phyloP scores from a whole-genome alignment of 2,329 filamentous ascomycete genomes.

The Beauveria asiatica region DNA sequence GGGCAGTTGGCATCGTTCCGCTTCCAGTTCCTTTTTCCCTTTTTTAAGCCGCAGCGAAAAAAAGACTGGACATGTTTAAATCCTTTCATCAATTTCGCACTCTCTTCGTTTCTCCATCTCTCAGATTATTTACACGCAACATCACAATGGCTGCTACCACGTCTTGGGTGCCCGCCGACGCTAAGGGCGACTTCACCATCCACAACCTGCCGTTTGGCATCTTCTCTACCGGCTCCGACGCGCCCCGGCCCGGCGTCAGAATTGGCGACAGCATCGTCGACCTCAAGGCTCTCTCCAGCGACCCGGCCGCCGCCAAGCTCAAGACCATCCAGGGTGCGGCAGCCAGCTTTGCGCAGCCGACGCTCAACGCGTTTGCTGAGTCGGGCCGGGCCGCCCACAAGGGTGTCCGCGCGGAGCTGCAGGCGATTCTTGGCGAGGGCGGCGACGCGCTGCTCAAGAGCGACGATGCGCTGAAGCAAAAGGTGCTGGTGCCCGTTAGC shows the following conservation, averaged over 20 bases:
- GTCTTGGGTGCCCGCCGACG: constrained; percentile 13
- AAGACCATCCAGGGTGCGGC: constrained; percentile 26
- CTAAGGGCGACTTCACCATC: constrained; percentile 47
- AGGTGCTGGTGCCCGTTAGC: constrained; percentile 21
- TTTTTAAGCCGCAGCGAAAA: neutral
- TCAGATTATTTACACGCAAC: neutral
- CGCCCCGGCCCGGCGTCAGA: constrained; percentile 54
- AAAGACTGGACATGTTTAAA: neutral
- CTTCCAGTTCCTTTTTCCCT: neutral
- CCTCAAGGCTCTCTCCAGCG: constrained; percentile 27
- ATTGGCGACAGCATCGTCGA: constrained; percentile 62
- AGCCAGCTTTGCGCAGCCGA: constrained; percentile 33
- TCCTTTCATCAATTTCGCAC: neutral
- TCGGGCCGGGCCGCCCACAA: constrained; percentile 62
- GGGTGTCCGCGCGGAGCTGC: constrained; percentile 62
- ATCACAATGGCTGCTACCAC: constrained; percentile 9
- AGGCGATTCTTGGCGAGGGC: constrained; percentile 44
- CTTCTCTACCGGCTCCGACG: constrained; percentile 50
- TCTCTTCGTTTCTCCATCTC: neutral
- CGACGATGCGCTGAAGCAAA: constrained; percentile 23
- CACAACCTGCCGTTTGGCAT: constrained; percentile 70
- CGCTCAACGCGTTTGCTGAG: constrained; percentile 62
- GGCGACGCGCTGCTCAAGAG: constrained; percentile 37
- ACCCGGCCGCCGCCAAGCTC: constrained; percentile 1
- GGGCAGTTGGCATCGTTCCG: neutral